Conservation (phyloP, 768 basidiomycete genomes). For the Boletus sp. region DNA sequence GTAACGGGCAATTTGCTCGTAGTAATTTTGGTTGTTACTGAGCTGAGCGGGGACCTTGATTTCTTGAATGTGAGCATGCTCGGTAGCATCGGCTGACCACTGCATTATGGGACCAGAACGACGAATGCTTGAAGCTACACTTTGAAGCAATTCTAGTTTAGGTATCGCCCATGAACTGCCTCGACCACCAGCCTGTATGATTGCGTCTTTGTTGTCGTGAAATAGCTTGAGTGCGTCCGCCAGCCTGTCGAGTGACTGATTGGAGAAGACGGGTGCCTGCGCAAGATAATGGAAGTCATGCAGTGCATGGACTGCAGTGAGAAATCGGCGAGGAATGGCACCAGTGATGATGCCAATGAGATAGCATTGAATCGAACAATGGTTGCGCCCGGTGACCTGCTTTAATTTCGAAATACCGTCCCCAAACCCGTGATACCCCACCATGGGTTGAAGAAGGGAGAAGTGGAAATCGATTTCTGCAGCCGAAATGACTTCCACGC, state of each 20-base stretch:
- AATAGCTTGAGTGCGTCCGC: constrained; percentile 30
- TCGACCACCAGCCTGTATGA: constrained; percentile 19
- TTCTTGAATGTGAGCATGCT: background rate
- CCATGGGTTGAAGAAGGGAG: constrained; percentile 35
- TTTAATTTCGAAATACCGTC: constrained; percentile 37
- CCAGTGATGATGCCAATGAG: constrained; percentile 17
- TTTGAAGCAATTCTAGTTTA: constrained; percentile 2
- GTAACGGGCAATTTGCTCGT: background rate
- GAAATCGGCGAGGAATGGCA: background rate
- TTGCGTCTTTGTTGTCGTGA: constrained; percentile 37
- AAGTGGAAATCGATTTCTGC: constrained; percentile 38
- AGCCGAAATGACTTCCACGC: background rate
- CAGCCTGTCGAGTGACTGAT: constrained; percentile 28
- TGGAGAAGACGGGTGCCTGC: constrained; percentile 34
- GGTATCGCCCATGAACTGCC: background rate
- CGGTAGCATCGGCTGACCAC: background rate
- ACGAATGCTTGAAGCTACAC: background rate
- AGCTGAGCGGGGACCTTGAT: background rate
- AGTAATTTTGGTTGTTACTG: no score
- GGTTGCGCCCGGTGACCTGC: constrained; percentile 6
- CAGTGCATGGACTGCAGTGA: constrained; percentile 20
- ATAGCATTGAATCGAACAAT: constrained; percentile 17
- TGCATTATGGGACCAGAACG: background rate
- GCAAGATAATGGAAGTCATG: constrained; percentile 42
- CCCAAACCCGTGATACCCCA: constrained; percentile 38